phyloP scores from a whole-genome alignment of 2,329 filamentous ascomycete genomes.

The Fusarium torulosum region DNA sequence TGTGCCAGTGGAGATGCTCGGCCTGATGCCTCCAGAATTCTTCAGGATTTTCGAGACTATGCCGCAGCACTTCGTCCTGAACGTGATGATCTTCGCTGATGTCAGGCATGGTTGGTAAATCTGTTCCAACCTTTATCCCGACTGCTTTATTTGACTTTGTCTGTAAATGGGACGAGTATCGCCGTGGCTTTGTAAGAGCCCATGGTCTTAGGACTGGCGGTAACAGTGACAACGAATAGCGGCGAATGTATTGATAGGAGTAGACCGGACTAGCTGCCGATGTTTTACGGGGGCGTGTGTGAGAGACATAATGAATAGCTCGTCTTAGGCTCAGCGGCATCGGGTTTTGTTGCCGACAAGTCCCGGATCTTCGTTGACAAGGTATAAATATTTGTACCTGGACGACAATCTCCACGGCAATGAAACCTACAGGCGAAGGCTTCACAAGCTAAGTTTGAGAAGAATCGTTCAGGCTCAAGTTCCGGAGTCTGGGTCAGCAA shows the following conservation, averaged over 20 bases:
- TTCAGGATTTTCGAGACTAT: constrained; percentile 76
- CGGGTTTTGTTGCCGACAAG: constrained; percentile 22
- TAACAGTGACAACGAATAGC: constrained; percentile 4
- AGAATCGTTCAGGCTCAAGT: not conserved
- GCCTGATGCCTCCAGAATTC: constrained; percentile 83
- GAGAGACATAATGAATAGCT: constrained; percentile 20
- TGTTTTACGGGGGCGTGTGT: constrained; percentile 15
- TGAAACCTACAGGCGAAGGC: not conserved
- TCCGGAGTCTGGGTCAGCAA: constrained; percentile 4
- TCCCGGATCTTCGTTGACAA: constrained; percentile 11
- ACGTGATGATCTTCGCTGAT: constrained; percentile 43
- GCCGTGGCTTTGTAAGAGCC: not conserved
- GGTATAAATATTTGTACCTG: constrained; percentile 14
- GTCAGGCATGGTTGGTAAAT: constrained; percentile 30
- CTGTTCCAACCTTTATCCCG: not conserved
- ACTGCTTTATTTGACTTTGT: constrained; percentile 2
- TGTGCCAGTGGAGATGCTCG: constrained; percentile 83
- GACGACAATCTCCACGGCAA: constrained; percentile 20
- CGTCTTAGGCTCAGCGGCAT: constrained; percentile 34
- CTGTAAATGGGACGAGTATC: constrained; percentile 10
- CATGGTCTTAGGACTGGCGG: not conserved
- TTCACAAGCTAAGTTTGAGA: constrained; percentile 1
- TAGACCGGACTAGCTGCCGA: constrained; percentile 17
- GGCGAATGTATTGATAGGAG: constrained; percentile 9
- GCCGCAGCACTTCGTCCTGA: constrained; percentile 65